Base-by-base conservation (phyloP, 139 green algal genomes). In the Coccomyxa sp. region DNA sequence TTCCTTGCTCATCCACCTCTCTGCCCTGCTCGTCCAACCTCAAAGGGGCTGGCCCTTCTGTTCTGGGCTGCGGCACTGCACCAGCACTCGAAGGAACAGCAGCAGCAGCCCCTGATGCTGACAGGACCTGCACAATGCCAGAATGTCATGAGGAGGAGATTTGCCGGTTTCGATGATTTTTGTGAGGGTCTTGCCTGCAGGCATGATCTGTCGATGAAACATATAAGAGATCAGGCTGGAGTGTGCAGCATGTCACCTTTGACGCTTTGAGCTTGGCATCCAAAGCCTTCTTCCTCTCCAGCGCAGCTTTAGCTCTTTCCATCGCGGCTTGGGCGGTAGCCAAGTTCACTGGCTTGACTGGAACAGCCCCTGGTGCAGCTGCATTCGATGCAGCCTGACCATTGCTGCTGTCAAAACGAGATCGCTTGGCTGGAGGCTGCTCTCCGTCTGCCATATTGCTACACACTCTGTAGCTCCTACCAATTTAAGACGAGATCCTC, bases 1-100 rank as follows among this genome's bases (percentile, higher is more conserved):
- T 84, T 22, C 85, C 85, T 33, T 77, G 74, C 44, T 89, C 85
- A 70, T 91, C 88, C n/a, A 93, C 39, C 39, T 91, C 86, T 8
- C 89, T 77, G 8, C 89, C 87, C 69, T 88, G 75, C 2, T 85
- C 81, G 36, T 93, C 89, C 27, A 93, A 72, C 35, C 84, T 36
- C 50, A 93, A 81, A 5, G 82, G 77, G 31, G 81, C 74, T 9
- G 85, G 82, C 55, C 54, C 29, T 36, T 58, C 68, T 27, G 68
- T 35, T 6, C 22, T 34, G 4, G 70, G 70, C 6, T 44, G 68
- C 0, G 27, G 73, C 0, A 18, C 50, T 64, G 50, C 4, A 3
- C 18, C 50, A 31, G 50, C 50, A 64, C 18, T 22, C 5, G 27
- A 64, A 7, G 4, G 2, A 31, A 22, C 3, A 31, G 50, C 22